Conservation (phyloP, 2,329 filamentous ascomycete species). For the Aspergillus caelatus region DNA sequence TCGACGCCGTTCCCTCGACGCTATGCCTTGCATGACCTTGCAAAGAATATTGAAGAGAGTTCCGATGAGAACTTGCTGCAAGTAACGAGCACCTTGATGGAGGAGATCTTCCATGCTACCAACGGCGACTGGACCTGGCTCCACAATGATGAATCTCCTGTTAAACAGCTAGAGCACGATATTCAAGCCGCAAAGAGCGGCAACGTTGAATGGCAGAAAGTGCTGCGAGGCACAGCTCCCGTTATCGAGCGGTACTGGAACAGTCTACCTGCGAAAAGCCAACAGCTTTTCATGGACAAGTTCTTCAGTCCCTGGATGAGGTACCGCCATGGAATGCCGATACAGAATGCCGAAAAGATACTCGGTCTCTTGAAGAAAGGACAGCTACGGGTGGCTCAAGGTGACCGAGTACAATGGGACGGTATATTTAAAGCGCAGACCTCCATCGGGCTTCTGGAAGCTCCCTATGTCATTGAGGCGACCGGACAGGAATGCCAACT, state of each 20-base stretch:
- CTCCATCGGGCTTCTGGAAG: slow-evolving; percentile 5
- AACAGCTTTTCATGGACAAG: slow-evolving; percentile 14
- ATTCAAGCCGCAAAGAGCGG: slow-evolving; percentile 2
- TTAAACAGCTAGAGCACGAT: slow-evolving; percentile 6
- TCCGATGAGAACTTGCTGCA: slow-evolving; percentile 6
- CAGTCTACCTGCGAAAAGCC: slow-evolving; percentile 4
- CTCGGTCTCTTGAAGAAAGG: slow-evolving; percentile 8
- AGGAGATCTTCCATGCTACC: slow-evolving; percentile 11
- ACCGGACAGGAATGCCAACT: slow-evolving; percentile 14
- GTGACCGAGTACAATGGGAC: slow-evolving; percentile 9
- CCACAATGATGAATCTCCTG: slow-evolving; percentile 9
- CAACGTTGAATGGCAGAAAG: slow-evolving; percentile 8
- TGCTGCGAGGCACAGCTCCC: slow-evolving; percentile 10
- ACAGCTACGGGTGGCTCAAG: slow-evolving; percentile 11
- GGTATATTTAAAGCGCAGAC: slow-evolving; percentile 8
- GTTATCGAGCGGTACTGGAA: slow-evolving; percentile 15
- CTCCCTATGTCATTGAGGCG: slow-evolving; percentile 14
- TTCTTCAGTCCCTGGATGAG: slow-evolving; percentile 16
- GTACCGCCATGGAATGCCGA: slow-evolving; percentile 15
- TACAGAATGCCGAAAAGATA: slow-evolving; percentile 12
- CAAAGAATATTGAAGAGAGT: slow-evolving; percentile 6
- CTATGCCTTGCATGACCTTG: slow-evolving; percentile 8
- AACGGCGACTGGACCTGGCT: slow-evolving; percentile 15
- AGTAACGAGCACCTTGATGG: slow-evolving; percentile 13
- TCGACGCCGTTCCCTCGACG: slow-evolving; percentile 9